Evolutionary conservation across 208 protist genomes (phyloP).

Genomic region (Crithidia bombi): DNA sequence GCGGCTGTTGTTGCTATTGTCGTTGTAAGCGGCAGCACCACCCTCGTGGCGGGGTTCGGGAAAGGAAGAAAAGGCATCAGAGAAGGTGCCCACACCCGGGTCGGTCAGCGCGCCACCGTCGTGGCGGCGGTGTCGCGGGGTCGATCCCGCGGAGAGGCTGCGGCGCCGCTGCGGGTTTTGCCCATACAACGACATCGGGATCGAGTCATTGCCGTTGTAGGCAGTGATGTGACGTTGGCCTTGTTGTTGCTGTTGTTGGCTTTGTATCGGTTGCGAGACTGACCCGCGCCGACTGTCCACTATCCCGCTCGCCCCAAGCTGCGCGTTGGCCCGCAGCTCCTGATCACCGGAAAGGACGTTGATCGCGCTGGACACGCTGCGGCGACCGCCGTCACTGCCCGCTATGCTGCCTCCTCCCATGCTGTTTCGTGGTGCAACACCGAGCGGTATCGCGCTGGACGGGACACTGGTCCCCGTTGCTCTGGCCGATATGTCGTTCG

Average conservation of each 20-base stretch:
- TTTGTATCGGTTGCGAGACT: background rate
- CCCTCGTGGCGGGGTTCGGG: background rate
- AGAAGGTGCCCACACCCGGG: slow-evolving; percentile 19
- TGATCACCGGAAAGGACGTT: slow-evolving; percentile 48
- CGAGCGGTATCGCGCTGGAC: background rate
- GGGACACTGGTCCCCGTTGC: background rate
- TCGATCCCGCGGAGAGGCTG: slow-evolving; percentile 17
- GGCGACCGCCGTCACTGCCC: slow-evolving; percentile 22
- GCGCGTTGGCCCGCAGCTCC: slow-evolving; percentile 39
- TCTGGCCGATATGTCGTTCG: slow-evolving; percentile 1
- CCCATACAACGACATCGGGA: background rate
- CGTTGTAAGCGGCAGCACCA: no score
- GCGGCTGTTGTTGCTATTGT: no score
- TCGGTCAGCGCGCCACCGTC: slow-evolving; percentile 14
- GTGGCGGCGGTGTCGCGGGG: background rate
- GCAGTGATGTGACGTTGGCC: slow-evolving; percentile 8
- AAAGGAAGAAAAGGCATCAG: slow-evolving; percentile 9
- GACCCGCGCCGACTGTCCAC: slow-evolving; percentile 14
- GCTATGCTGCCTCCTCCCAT: background rate
- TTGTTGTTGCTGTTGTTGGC: slow-evolving; percentile 1
- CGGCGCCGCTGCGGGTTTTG: slow-evolving; percentile 1
- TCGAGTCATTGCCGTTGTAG: slow-evolving; percentile 7
- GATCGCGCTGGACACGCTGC: slow-evolving; percentile 39
- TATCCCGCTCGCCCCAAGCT: slow-evolving; percentile 13
- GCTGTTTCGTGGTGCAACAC: slow-evolving; percentile 6